Evolutionary conservation across 139 green algal genomes (phyloP).

Genomic region (Coelastrella sp.): DNA sequence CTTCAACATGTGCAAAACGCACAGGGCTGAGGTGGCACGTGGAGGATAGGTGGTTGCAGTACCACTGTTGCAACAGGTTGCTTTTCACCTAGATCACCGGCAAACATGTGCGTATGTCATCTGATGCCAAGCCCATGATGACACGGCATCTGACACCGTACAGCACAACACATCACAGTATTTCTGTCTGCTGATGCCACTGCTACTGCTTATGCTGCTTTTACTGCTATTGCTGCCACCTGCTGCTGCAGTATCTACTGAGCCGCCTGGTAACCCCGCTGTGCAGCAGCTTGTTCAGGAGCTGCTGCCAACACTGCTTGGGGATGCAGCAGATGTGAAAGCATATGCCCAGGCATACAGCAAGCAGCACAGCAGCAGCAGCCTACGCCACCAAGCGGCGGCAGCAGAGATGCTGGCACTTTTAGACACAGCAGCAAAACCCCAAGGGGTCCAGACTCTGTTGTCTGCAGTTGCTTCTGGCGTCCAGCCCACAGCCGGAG

Average conservation of each 20-base stretch:
- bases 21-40: too few relatives aligned
- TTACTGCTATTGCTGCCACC: background rate
- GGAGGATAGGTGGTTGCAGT: background rate
- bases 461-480: background rate
- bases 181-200: background rate
- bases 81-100: too few relatives aligned
- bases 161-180: too few relatives aligned
- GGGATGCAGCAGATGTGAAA: constrained; percentile 44
- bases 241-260: constrained; percentile 18
- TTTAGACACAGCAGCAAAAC: constrained; percentile 46
- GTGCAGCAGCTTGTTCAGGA: constrained; percentile 59
- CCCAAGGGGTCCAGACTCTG: constrained; percentile 39
- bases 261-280: constrained; percentile 28
- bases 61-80: background rate
- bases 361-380: constrained; percentile 32
- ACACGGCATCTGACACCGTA: too few relatives aligned
- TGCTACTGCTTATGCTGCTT: background rate
- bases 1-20: too few relatives aligned
- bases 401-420: constrained; percentile 60
- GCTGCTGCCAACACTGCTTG: constrained; percentile 62
- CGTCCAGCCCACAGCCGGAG: background rate
- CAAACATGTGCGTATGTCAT: too few relatives aligned
- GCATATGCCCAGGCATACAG: constrained; percentile 55
- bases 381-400: constrained; percentile 60
- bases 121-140: too few relatives aligned